phyloP scores from a whole-genome alignment of 2,329 filamentous ascomycete genomes.

The Pseudocercospora cruenta region DNA sequence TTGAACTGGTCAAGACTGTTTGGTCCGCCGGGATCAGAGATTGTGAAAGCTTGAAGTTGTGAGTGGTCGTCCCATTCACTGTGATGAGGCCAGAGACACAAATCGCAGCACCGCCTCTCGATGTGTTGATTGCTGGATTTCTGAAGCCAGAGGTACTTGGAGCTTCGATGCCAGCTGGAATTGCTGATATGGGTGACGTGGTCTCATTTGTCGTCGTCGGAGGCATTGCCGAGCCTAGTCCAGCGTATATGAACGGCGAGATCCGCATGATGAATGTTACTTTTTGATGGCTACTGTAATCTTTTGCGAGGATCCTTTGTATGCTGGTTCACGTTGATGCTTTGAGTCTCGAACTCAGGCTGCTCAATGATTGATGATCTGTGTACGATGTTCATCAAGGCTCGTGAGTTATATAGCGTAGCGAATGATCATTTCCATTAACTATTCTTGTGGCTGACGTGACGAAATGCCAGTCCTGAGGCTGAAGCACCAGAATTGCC shows the following conservation, averaged over 20 bases:
- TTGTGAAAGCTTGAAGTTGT: background rate
- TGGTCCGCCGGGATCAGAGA: slow-evolving; percentile 25
- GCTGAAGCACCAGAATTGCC: no score
- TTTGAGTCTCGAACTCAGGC: no score
- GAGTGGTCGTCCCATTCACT: background rate
- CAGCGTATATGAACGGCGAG: background rate
- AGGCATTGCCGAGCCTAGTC: background rate
- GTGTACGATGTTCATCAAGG: no score
- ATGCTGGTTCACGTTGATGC: no score
- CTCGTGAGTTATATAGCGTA: no score
- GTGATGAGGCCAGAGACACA: background rate
- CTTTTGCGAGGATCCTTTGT: no score
- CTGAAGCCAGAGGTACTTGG: background rate
- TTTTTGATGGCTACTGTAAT: no score
- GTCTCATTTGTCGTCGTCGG: background rate
- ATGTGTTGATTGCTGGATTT: background rate
- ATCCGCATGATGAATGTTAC: background rate
- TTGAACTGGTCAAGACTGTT: slow-evolving; percentile 30
- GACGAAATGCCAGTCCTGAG: no score
- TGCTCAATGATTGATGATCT: no score
- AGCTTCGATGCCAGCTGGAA: background rate
- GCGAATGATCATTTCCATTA: no score
- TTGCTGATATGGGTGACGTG: background rate
- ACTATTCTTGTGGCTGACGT: no score
- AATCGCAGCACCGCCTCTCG: background rate